These are phyloP conservation scores for Berberis vulgaris DNA, from an alignment of 164 flowering plant species.

Conservation along the genomic window DNA sequence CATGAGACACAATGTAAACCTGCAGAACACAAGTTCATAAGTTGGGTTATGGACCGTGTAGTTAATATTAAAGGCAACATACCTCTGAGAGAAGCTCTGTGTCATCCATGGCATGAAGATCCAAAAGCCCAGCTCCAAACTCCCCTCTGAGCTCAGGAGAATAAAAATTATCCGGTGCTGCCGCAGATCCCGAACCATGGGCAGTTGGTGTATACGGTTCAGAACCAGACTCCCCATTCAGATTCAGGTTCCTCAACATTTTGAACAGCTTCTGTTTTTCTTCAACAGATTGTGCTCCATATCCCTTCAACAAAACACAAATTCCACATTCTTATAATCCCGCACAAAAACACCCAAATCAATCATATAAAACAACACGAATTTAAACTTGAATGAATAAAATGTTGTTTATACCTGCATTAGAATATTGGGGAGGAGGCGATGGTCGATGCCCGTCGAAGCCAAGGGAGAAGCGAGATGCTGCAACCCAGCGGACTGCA, in stretches of 20 bases:
- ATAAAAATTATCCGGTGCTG: constrained; percentile 57
- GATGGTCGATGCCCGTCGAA: constrained; percentile 68
- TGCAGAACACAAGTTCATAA: neutral
- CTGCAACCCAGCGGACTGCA: constrained; percentile 97
- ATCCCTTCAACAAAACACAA: constrained; percentile 44
- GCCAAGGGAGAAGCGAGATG: constrained; percentile 97
- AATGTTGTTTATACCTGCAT: constrained; percentile 59
- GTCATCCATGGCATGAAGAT: constrained; percentile 98
- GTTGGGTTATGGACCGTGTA: no score
- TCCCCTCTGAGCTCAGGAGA: constrained; percentile 87
- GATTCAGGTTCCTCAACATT: constrained; percentile 83
- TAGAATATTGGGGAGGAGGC: constrained; percentile 70
- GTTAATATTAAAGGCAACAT: constrained; percentile 3
- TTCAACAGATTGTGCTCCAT: constrained; percentile 94
- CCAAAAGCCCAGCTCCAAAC: constrained; percentile 98
- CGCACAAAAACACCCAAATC: neutral
- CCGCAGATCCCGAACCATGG: constrained; percentile 46
- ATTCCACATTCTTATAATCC: neutral
- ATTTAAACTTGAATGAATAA: neutral
- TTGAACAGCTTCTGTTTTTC: constrained; percentile 93
- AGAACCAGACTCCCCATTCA: constrained; percentile 75
- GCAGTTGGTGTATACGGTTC: constrained; percentile 72
- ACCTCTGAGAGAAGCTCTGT: constrained; percentile 96
- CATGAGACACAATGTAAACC: neutral
- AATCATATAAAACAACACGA: neutral